Evolutionary conservation across 495 filamentous ascomycete species (phyloP), one percentile per base, ranked within the genome.

Genomic region (Friedmanniomyces endolithicus): DNA sequence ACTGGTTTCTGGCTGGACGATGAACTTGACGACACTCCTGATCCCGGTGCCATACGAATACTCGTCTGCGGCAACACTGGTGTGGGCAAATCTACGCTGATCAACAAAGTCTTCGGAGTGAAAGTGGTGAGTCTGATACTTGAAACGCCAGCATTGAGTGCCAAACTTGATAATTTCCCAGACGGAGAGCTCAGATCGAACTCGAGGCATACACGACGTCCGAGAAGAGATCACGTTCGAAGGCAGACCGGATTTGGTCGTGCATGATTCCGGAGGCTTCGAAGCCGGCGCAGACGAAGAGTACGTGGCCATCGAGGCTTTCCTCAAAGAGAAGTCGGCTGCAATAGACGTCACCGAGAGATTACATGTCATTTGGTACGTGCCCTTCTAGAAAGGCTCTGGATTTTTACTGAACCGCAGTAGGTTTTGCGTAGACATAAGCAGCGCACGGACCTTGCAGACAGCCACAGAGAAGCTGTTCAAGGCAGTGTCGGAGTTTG

Each of bases 1-100:
- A 43, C 54, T 24, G 57, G 45, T 14, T 57, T 57, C 29, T 61
- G 58, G 58, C 48, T 45, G 7, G 48, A 45, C 48, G 49, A 44
- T 24, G 50, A 57, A 11, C 24, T 8, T 17, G 50, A 57, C 20
- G 48, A 55, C 20, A 25, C 33, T 14, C 27, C 59, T 9, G 44
- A 54, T 27, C 57, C 46, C 2, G 57, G 57, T 11, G 57, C 57
- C 11, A 64, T 66, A 29, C 63, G 67, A 22, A 63, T 70, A 44
- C 57, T 70, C 14, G 64, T 68, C 0, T 68, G 66, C 55, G 67
- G 67, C 17, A 64, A 67, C 27, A 68, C 67, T 9, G 67, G 67
- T 6, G 64, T 67, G 11, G 67, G 67, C 22, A 70, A 70, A 37
- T 70, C 67, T 4, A 70, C 67, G 7, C 50, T 70, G 22, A 64